Conservation (phyloP, 768 basidiomycete genomes). For the Lactifluus piperatus region DNA sequence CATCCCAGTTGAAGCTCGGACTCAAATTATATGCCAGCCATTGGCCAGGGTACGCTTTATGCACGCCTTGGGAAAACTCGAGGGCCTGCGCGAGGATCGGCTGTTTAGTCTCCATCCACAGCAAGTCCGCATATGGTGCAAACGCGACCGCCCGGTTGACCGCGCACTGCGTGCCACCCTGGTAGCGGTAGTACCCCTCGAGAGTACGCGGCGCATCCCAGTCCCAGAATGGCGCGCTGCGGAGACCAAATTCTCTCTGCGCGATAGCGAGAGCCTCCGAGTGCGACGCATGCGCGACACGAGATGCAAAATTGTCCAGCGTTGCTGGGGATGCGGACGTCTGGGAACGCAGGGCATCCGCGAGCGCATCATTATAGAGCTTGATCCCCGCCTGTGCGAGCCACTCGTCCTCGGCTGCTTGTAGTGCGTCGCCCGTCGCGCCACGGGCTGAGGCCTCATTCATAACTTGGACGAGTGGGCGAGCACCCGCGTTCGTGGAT, state of each 20-base stretch:
- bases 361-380: slow-evolving; percentile 68
- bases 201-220: slow-evolving; percentile 93
- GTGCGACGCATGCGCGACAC: slow-evolving; percentile 61
- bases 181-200: slow-evolving; percentile 96
- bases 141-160: slow-evolving; percentile 88
- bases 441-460: slow-evolving; percentile 75
- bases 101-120: slow-evolving; percentile 97
- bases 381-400: slow-evolving; percentile 64
- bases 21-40: slow-evolving; percentile 97
- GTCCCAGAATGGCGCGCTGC: slow-evolving; percentile 76
- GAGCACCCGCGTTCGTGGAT: slow-evolving; percentile 63
- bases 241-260: slow-evolving; percentile 68
- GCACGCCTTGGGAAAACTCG: slow-evolving; percentile 88
- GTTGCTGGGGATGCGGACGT: slow-evolving; percentile 37
- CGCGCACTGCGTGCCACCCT: slow-evolving; percentile 92
- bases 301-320: slow-evolving; percentile 53
- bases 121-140: slow-evolving; percentile 84
- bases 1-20: slow-evolving; percentile 92
- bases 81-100: slow-evolving; percentile 87
- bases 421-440: slow-evolving; percentile 69
- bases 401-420: slow-evolving; percentile 88
- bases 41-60: slow-evolving; percentile 71
- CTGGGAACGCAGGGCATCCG: slow-evolving; percentile 55
- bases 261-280: slow-evolving; percentile 65
- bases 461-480: slow-evolving; percentile 74